Percentiles rank a stretch among this genome's conserved stretches.
phyloP scores from a whole-genome alignment of 805 yeast genomes.

The Candida anglica region DNA sequence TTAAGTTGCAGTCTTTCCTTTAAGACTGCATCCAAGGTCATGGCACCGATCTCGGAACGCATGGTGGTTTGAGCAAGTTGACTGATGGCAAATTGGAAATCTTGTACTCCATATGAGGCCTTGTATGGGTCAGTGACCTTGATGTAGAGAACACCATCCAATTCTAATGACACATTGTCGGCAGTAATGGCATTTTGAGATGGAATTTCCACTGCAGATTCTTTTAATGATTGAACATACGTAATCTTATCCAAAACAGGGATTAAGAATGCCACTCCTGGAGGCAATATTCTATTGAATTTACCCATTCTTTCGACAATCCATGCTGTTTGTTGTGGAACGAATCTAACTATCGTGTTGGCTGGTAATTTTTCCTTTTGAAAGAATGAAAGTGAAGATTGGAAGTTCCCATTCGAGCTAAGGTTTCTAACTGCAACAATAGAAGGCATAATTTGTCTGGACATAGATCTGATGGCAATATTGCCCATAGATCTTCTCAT shows the following conservation, averaged over 20 bases:
- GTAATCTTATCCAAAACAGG: conserved; percentile 75
- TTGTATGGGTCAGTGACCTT: conserved; percentile 77
- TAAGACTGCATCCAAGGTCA: conserved; percentile 74
- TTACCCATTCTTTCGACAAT: conserved; percentile 89
- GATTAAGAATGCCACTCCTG: conserved; percentile 70
- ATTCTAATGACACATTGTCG: conserved; percentile 78
- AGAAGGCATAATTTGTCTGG: too few species aligned
- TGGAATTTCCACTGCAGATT: conserved; percentile 81
- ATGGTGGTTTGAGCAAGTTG: conserved; percentile 89
- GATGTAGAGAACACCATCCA: conserved; percentile 80
- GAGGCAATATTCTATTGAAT: conserved; percentile 60
- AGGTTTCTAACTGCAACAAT: too few species aligned
- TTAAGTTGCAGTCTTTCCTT: conserved; percentile 73
- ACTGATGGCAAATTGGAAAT: conserved; percentile 78
- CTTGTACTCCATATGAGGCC: conserved; percentile 86
- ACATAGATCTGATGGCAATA: too few species aligned
- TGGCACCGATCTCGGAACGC: conserved; percentile 85
- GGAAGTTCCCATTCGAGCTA: too few species aligned
- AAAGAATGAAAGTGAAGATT: conserved; percentile 44
- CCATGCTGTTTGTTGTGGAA: conserved; percentile 91
- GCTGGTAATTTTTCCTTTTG: conserved; percentile 66
- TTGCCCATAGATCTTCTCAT: too few species aligned
- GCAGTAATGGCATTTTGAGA: conserved; percentile 81
- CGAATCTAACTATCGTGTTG: conserved; percentile 71
- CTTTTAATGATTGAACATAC: conserved; percentile 80